Evolutionary conservation across 2,329 filamentous ascomycete genomes (phyloP).

Genomic region (Colletotrichum eleusines): DNA sequence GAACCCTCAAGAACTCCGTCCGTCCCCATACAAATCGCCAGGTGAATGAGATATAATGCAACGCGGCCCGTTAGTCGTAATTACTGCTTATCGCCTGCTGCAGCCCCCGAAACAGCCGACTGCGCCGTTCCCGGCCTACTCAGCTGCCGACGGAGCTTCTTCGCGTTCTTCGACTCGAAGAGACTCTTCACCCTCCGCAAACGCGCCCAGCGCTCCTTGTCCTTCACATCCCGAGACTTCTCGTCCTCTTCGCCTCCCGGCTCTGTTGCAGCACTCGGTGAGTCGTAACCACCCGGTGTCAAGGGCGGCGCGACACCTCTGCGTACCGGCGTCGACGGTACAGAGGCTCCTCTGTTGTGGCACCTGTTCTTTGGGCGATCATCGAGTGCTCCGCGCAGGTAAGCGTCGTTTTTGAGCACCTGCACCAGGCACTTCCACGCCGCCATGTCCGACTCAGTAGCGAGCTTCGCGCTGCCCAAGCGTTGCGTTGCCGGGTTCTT

Average conservation of each 20-base stretch:
- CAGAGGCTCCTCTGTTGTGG: slow-evolving; percentile 32
- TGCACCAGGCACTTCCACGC: slow-evolving; percentile 68
- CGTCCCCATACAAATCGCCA: background rate
- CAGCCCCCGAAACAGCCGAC: slow-evolving; percentile 46
- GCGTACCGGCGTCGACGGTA: slow-evolving; percentile 38
- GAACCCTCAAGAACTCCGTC: slow-evolving; percentile 17
- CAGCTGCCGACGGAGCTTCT: slow-evolving; percentile 60
- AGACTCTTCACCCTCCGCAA: slow-evolving; percentile 78
- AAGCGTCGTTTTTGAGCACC: slow-evolving; percentile 70
- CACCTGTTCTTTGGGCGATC: slow-evolving; percentile 42
- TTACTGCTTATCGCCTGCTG: slow-evolving; percentile 19
- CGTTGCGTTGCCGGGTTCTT: slow-evolving; percentile 73
- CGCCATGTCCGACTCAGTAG: slow-evolving; percentile 54
- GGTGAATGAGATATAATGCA: slow-evolving; percentile 11
- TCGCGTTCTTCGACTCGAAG: slow-evolving; percentile 74
- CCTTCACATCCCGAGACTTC: slow-evolving; percentile 65
- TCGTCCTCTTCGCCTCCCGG: slow-evolving; percentile 57
- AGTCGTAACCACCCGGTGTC: slow-evolving; percentile 42
- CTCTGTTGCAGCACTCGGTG: slow-evolving; percentile 40
- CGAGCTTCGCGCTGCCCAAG: slow-evolving; percentile 49
- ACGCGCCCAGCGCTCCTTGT: slow-evolving; percentile 80
- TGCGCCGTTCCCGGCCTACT: slow-evolving; percentile 58
- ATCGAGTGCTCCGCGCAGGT: slow-evolving; percentile 55
- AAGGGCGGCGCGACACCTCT: slow-evolving; percentile 30
- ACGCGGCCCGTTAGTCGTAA: background rate